These are phyloP conservation scores for Mucor plumbeus DNA, from an alignment of 371 early-diverging fungal genomes.

Conservation along the genomic window DNA sequence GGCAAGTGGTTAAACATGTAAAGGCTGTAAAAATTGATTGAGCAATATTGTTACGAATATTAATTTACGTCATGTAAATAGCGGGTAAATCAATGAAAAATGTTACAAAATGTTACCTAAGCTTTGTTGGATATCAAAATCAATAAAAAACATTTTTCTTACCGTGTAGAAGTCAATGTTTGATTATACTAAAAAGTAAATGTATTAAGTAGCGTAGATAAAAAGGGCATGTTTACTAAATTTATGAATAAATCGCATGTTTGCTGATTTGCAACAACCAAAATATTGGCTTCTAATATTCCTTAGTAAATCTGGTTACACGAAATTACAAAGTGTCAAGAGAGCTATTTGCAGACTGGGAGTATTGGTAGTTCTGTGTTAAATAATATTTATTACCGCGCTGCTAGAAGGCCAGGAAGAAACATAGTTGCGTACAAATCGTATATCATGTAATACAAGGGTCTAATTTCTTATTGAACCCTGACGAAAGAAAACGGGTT, in stretches of 20 bases:
- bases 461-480: neutral
- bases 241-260: neutral
- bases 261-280: neutral
- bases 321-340: neutral
- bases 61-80: neutral
- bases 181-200: neutral
- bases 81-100: constrained; percentile 7
- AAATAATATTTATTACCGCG: neutral
- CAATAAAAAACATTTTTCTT: neutral
- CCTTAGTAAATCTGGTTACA: neutral
- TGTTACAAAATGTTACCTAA: constrained; percentile 1
- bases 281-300: neutral
- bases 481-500: neutral
- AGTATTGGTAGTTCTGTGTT: too few species aligned
- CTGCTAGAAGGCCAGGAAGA: neutral
- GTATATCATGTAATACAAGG: constrained; percentile 1
- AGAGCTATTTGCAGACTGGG: too few species aligned
- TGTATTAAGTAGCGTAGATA: neutral
- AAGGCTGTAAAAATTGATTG: neutral
- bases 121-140: too few species aligned
- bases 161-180: neutral
- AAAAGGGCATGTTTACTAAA: neutral
- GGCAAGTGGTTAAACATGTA: neutral
- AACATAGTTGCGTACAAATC: neutral
- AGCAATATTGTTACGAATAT: neutral